phyloP scores from a whole-genome alignment of 177 flowering plant genomes.

The Vitis hybrid region DNA sequence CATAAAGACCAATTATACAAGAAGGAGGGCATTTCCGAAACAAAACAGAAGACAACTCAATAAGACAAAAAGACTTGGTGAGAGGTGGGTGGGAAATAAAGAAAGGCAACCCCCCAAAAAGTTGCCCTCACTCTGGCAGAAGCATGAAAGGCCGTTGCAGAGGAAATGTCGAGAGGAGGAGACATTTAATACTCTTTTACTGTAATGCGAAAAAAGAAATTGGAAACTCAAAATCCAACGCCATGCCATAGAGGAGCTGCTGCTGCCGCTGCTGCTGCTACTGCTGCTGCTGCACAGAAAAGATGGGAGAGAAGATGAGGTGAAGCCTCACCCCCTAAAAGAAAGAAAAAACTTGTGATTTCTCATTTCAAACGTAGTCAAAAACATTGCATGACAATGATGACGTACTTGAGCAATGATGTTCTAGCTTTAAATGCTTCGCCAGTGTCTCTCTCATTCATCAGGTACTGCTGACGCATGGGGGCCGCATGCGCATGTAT shows the following conservation, averaged over 20 bases:
- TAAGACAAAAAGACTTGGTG: slow-evolving; percentile 24
- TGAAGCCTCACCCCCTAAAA: not conserved
- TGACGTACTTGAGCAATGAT: slow-evolving; percentile 48
- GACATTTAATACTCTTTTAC: slow-evolving; percentile 17
- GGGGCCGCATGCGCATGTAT: no score
- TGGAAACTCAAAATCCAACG: slow-evolving; percentile 17
- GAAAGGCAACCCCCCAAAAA: slow-evolving; percentile 4
- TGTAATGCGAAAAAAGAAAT: slow-evolving; percentile 8
- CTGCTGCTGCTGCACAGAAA: slow-evolving; percentile 6
- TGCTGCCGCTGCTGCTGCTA: not conserved
- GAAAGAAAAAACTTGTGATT: not conserved
- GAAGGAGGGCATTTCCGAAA: slow-evolving; percentile 2
- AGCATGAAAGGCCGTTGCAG: slow-evolving; percentile 35
- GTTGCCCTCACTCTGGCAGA: slow-evolving; percentile 12
- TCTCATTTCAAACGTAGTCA: slow-evolving; percentile 26
- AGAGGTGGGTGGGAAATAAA: slow-evolving; percentile 18
- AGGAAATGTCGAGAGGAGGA: slow-evolving; percentile 20
- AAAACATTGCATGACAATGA: slow-evolving; percentile 39
- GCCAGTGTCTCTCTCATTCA: slow-evolving; percentile 19
- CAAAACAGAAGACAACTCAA: slow-evolving; percentile 22
- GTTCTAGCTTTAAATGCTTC: slow-evolving; percentile 25
- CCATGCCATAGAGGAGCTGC: not conserved
- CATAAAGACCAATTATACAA: not conserved
- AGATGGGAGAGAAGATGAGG: slow-evolving; percentile 2
- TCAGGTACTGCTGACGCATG: not conserved